Conservation (phyloP, 108 stramenopile species). For the Chaetoceros tenuissimus region DNA sequence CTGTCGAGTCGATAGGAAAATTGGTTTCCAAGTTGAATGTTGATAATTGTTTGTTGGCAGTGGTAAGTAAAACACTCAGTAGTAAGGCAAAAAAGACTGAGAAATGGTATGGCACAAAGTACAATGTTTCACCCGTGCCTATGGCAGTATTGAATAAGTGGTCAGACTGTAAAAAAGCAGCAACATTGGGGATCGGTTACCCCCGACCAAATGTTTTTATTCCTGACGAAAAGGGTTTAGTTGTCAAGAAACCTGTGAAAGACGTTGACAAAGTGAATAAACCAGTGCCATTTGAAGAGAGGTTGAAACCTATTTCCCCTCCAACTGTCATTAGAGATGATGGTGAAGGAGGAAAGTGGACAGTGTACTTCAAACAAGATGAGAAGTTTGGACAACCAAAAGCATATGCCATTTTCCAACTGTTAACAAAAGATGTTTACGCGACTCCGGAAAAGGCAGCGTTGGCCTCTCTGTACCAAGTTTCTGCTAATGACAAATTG, state of each 20-base stretch:
- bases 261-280: conserved; percentile 10
- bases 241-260: conserved; percentile 43
- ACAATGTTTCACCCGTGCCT: conserved; percentile 39
- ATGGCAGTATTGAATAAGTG: conserved; percentile 41
- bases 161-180: conserved; percentile 31
- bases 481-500: conserved; percentile 47
- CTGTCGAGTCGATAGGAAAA: conserved; percentile 19
- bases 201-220: conserved; percentile 68
- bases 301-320: conserved; percentile 54
- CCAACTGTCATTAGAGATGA: conserved; percentile 71
- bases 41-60: conserved; percentile 61
- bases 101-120: conserved; percentile 82
- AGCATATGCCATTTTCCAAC: conserved; percentile 66
- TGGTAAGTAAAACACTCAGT: conserved; percentile 63
- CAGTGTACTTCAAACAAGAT: conserved; percentile 71
- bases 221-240: conserved; percentile 58
- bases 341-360: conserved; percentile 69
- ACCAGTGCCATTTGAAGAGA: conserved; percentile 48
- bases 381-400: conserved; percentile 76
- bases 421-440: conserved; percentile 55
- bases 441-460: conserved; percentile 49
- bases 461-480: conserved; percentile 59
- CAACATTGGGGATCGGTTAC: conserved; percentile 35
- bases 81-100: conserved; percentile 52
- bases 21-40: conserved; percentile 42